Evolutionary conservation across 768 basidiomycete genomes (phyloP).

Genomic region (Kondoa malvinella): DNA sequence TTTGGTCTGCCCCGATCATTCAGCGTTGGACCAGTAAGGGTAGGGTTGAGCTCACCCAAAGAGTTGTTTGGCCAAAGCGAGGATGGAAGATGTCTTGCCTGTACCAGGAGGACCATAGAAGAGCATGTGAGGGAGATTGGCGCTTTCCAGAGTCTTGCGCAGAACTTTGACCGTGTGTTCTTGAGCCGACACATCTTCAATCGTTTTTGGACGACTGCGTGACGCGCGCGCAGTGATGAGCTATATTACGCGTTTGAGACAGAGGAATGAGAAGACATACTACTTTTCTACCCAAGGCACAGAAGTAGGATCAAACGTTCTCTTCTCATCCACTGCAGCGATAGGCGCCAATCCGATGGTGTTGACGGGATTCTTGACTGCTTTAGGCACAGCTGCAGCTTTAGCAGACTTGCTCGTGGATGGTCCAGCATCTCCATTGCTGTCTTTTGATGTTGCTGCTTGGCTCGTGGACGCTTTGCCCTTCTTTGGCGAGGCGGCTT

Average conservation of each 20-base stretch:
- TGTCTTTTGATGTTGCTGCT: background rate
- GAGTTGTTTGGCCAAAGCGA: slow-evolving; percentile 78
- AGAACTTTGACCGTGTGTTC: slow-evolving; percentile 89
- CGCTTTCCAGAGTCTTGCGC: slow-evolving; percentile 70
- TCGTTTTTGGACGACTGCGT: slow-evolving; percentile 79
- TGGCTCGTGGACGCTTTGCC: background rate
- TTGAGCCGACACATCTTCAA: slow-evolving; percentile 93
- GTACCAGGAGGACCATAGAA: slow-evolving; percentile 99
- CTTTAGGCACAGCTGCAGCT: background rate
- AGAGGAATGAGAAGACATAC: slow-evolving; percentile 36
- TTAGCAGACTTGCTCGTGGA: background rate
- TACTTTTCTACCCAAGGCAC: slow-evolving; percentile 97
- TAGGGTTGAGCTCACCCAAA: slow-evolving; percentile 51
- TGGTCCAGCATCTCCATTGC: no score
- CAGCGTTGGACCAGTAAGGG: background rate
- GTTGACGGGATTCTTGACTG: background rate
- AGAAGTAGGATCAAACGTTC: slow-evolving; percentile 8
- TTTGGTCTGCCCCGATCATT: slow-evolving; percentile 58
- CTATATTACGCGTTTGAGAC: background rate
- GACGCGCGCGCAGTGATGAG: background rate
- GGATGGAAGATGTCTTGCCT: slow-evolving; percentile 94
- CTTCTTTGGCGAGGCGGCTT: background rate
- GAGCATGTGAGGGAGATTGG: slow-evolving; percentile 96
- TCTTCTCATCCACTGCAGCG: background rate
- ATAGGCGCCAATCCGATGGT: background rate